Evolutionary conservation across 306 rosid species (phyloP).

Genomic region (Ormosia semicastrata): DNA sequence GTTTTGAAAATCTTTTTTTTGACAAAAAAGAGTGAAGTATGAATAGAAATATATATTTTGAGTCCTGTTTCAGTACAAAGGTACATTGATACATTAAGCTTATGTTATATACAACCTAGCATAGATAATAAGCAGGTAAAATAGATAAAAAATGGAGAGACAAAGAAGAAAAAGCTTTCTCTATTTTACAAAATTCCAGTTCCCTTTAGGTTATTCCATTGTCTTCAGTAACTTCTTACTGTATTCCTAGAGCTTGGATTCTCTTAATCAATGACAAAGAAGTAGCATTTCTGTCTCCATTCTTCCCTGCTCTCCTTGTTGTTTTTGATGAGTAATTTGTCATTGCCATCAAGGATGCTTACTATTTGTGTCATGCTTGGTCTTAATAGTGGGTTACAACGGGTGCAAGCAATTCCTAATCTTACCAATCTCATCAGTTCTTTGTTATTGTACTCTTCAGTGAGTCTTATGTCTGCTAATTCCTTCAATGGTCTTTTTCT

Average conservation of each 20-base stretch:
- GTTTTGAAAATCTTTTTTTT: no score
- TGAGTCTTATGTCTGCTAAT: slow-evolving; percentile 63
- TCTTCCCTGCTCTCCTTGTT: slow-evolving; percentile 61
- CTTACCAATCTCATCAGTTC: slow-evolving; percentile 65
- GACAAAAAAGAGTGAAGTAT: neutral
- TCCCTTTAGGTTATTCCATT: neutral
- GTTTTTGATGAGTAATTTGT: slow-evolving; percentile 39
- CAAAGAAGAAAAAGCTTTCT: slow-evolving; percentile 15
- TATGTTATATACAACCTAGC: slow-evolving; percentile 25
- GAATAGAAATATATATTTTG: neutral
- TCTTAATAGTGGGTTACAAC: slow-evolving; percentile 55
- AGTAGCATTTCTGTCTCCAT: slow-evolving; percentile 64
- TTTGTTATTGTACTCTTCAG: slow-evolving; percentile 57
- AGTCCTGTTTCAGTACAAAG: slow-evolving; percentile 17
- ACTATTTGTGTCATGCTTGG: slow-evolving; percentile 86
- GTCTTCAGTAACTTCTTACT: slow-evolving; percentile 37
- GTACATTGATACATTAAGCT: slow-evolving; percentile 25
- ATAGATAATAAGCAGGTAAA: slow-evolving; percentile 16
- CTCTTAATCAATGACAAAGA: slow-evolving; percentile 68
- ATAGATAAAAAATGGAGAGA: slow-evolving; percentile 17
- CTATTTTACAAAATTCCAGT: slow-evolving; percentile 22
- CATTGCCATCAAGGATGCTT: slow-evolving; percentile 78
- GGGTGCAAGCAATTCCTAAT: slow-evolving; percentile 73
- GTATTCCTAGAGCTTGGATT: slow-evolving; percentile 93
- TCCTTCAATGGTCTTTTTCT: slow-evolving; percentile 63